Percentiles rank a stretch among this genome's conserved stretches.
Evolutionary conservation across 2,329 filamentous ascomycete genomes (phyloP).

Genomic region (Pseudogymnoascus destructans): DNA sequence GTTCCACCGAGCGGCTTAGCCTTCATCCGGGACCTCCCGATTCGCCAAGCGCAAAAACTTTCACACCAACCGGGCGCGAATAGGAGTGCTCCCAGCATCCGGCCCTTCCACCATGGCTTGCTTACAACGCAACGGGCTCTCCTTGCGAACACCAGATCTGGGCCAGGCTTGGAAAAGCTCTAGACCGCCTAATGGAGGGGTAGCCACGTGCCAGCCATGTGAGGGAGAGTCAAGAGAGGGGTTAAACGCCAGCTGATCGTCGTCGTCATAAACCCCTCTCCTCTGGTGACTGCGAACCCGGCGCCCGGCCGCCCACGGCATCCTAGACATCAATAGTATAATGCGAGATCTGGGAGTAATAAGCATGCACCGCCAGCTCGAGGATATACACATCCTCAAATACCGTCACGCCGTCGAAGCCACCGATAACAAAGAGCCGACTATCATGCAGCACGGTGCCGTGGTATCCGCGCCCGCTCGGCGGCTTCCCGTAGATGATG

Average conservation of each 20-base stretch:
- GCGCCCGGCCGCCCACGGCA: not conserved
- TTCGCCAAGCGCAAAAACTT: not conserved
- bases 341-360: conserved; percentile 62
- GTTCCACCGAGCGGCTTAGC: not conserved
- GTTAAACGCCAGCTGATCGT: not conserved
- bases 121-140: not conserved
- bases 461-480: conserved; percentile 53
- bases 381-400: conserved; percentile 56
- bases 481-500: conserved; percentile 49
- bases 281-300: not conserved
- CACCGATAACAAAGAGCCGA: conserved; percentile 49
- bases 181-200: not conserved
- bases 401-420: conserved; percentile 54
- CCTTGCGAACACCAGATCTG: not conserved
- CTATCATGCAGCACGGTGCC: conserved; percentile 53
- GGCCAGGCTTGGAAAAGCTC: not conserved
- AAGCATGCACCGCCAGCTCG: conserved; percentile 56
- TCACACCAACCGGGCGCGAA: not conserved
- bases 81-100: not conserved
- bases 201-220: not conserved
- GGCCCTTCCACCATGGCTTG: not conserved
- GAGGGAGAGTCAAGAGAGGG: not conserved
- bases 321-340: conserved; percentile 53
- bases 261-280: not conserved
- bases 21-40: not conserved